Base-by-base conservation (phyloP, 352 stramenopile genomes). In the Globisporangium cystogenes region DNA sequence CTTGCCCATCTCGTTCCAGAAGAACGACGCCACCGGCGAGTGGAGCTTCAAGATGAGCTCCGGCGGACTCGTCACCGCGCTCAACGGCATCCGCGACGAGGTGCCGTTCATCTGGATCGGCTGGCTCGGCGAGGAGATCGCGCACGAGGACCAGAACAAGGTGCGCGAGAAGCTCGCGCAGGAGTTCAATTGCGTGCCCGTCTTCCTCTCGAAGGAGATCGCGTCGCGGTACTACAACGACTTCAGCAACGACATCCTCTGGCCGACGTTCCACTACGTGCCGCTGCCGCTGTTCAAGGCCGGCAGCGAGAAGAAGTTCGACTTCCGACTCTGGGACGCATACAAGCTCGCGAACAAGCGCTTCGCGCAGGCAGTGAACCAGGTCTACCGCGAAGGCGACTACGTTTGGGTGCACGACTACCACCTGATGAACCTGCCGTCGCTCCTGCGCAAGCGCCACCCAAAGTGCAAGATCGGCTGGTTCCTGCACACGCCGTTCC, bases 181-280 rank as follows among this genome's bases (percentile, higher is more conserved):
- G 44, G 86, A 97, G 42, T 93, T 96, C 57, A 94, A 93, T 45
- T 96, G 86, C 60, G 70, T 95, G 23, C 88, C 88, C 0, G 85
- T 97, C 27, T 97, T 96, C 60, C 55, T 97, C 29, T 86, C 83
- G 11, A 87, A 93, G 41, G 83, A 96, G 62, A 80, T 96, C 26
- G 83, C 87, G n/a, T 70, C 79, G 41, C 79, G 86, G 14, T 96
- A 95, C 68, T 97, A 97, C 67, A 97, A 96, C 59, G 88, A 90
- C 45, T 96, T 97, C 52, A 93, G 82, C 67, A 96, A 96, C 61
- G 86, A 96, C 56, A 90, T 96, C 51, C 55, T 97, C 27, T 97
- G 88, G 88, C 86, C 88, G 15, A 90, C 90, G 23, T 96, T 97
- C 65, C 88, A 97, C 65, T 97, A 97, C 55, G 86, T 96, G 36